These are phyloP conservation scores for Syzygium syzygioides DNA, from an alignment of 441 rosid genomes.

Conservation along the genomic window DNA sequence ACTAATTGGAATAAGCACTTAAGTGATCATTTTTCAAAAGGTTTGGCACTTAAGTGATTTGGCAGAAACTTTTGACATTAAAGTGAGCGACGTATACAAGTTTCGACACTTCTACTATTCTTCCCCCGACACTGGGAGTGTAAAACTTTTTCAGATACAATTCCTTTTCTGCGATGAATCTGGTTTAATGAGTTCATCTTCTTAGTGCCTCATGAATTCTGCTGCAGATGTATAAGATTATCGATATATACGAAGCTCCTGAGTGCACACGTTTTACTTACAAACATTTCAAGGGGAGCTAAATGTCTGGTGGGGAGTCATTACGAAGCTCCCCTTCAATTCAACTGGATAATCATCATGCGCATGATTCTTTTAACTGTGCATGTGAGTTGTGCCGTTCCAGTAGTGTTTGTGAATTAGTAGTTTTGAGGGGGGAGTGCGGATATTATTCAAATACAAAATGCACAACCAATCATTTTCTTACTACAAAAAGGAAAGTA, in stretches of 20 bases:
- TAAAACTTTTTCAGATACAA: background rate
- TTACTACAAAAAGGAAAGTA: no score
- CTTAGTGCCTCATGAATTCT: background rate
- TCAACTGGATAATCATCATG: no score
- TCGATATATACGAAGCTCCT: background rate
- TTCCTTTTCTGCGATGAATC: background rate
- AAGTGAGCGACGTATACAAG: no score
- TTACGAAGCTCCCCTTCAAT: no score
- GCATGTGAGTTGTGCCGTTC: background rate
- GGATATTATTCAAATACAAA: no score
- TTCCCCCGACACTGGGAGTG: constrained; percentile 22
- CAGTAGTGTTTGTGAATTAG: background rate
- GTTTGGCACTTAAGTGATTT: no score
- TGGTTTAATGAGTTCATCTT: background rate
- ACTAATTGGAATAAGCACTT: no score
- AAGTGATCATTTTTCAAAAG: no score
- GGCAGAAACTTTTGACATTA: no score
- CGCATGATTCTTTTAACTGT: no score
- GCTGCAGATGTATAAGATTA: background rate
- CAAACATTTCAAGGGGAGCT: background rate
- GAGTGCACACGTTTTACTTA: background rate
- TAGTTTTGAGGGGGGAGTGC: background rate
- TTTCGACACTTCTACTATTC: no score
- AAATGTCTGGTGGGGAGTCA: background rate
- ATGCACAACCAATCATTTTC: no score